phyloP scores from a whole-genome alignment of 2,329 filamentous ascomycete species.

The Beauveria sp. region DNA sequence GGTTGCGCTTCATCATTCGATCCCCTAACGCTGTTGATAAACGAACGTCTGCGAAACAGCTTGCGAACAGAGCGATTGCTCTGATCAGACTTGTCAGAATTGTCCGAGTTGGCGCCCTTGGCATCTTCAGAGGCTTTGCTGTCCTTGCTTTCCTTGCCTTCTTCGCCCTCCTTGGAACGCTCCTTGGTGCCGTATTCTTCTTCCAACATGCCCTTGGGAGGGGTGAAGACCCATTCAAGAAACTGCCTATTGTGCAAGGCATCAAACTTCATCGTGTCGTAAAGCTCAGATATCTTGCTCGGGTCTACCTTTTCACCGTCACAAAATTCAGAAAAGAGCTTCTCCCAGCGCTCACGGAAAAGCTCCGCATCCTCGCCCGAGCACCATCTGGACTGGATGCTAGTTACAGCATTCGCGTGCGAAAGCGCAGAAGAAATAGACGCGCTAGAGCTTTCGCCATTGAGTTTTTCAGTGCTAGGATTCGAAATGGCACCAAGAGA shows the following conservation, averaged over 20 bases:
- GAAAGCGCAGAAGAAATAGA: conserved; percentile 45
- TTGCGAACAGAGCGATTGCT: conserved; percentile 27
- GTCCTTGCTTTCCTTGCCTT: conserved; percentile 37
- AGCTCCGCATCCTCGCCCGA: conserved; percentile 91
- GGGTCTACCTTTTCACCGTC: conserved; percentile 97
- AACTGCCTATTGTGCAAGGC: conserved; percentile 95
- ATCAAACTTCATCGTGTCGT: conserved; percentile 99
- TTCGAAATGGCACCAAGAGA: conserved; percentile 53
- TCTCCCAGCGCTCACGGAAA: conserved; percentile 97
- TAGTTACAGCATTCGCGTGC: conserved; percentile 54
- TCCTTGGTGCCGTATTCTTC: conserved; percentile 51
- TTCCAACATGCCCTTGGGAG: conserved; percentile 68
- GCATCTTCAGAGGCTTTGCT: conserved; percentile 24
- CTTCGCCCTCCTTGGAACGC: conserved; percentile 30
- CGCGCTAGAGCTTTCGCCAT: conserved; percentile 32
- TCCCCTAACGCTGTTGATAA: conserved; percentile 46
- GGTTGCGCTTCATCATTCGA: conserved; percentile 48
- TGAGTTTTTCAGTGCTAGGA: conserved; percentile 38
- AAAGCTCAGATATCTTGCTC: conserved; percentile 96
- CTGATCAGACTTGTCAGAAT: conserved; percentile 34
- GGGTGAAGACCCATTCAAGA: conserved; percentile 94
- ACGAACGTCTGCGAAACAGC: conserved; percentile 54
- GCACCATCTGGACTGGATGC: conserved; percentile 89
- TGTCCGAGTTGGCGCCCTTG: conserved; percentile 22
- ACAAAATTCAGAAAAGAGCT: conserved; percentile 92